Evolutionary conservation across 441 rosid genomes (phyloP).

Genomic region (Theobroma grandiflorum): DNA sequence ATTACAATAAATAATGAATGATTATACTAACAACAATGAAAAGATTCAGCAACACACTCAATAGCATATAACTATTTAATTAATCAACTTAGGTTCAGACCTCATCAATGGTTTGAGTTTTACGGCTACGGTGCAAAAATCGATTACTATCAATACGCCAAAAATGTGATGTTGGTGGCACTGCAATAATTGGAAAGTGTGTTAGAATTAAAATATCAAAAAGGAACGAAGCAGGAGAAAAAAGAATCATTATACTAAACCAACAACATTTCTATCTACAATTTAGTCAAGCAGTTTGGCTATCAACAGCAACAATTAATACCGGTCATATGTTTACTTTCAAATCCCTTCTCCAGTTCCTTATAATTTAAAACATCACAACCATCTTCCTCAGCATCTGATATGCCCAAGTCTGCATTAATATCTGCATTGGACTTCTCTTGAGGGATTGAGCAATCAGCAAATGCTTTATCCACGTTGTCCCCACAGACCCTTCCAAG

Average conservation of each 20-base stretch:
- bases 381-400: constrained; percentile 89
- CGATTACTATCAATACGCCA: constrained; percentile 72
- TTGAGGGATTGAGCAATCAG: constrained; percentile 85
- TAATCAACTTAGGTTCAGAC: constrained; percentile 49
- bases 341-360: constrained; percentile 61
- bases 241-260: background rate
- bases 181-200: constrained; percentile 45
- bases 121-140: constrained; percentile 87
- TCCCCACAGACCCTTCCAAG: constrained; percentile 84
- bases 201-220: constrained; percentile 27
- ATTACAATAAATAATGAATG: background rate
- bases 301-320: constrained; percentile 29
- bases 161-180: constrained; percentile 64
- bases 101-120: constrained; percentile 95
- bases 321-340: constrained; percentile 60
- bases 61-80: constrained; percentile 14
- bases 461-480: constrained; percentile 67
- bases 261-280: constrained; percentile 24
- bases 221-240: constrained; percentile 5
- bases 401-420: constrained; percentile 90
- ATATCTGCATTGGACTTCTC: constrained; percentile 96
- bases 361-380: constrained; percentile 55
- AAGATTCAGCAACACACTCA: background rate
- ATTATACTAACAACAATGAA: constrained; percentile 13
- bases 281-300: constrained; percentile 24